phyloP scores from a whole-genome alignment of 176 grass and related monocot genomes.

The Zoysia pacifica region DNA sequence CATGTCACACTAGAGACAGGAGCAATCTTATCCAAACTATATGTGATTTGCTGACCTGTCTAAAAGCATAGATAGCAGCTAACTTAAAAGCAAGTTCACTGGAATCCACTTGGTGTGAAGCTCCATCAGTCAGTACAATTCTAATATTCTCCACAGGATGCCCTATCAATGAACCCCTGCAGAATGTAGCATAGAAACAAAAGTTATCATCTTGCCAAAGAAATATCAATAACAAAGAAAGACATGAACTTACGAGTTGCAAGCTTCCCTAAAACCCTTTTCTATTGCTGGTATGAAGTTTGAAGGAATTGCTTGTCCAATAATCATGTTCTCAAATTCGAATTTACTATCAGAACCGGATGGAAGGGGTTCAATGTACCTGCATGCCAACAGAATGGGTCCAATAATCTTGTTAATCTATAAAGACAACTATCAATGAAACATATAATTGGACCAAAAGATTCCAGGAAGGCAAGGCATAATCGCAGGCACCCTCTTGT shows the following conservation, averaged over 20 bases:
- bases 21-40: constrained; percentile 12
- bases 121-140: constrained; percentile 85
- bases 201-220: constrained; percentile 19
- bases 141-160: constrained; percentile 87
- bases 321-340: constrained; percentile 93
- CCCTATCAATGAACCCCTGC: constrained; percentile 88
- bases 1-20: constrained; percentile 17
- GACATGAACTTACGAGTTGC: constrained; percentile 72
- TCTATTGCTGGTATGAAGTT: constrained; percentile 96
- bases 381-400: constrained; percentile 5
- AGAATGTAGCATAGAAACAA: constrained; percentile 28
- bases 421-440: constrained; percentile 11
- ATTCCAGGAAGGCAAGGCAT: neutral
- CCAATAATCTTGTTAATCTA: constrained; percentile 4
- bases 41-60: constrained; percentile 64
- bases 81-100: constrained; percentile 98
- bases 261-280: constrained; percentile 94
- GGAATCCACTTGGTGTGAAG: constrained; percentile 94
- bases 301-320: constrained; percentile 90
- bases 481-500: neutral
- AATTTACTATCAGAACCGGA: constrained; percentile 70
- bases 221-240: constrained; percentile 24
- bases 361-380: constrained; percentile 92
- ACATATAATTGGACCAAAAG: constrained; percentile 30
- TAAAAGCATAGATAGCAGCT: constrained; percentile 96